These are phyloP conservation scores for Candida pini DNA, from an alignment of 805 yeast species.

Conservation along the genomic window DNA sequence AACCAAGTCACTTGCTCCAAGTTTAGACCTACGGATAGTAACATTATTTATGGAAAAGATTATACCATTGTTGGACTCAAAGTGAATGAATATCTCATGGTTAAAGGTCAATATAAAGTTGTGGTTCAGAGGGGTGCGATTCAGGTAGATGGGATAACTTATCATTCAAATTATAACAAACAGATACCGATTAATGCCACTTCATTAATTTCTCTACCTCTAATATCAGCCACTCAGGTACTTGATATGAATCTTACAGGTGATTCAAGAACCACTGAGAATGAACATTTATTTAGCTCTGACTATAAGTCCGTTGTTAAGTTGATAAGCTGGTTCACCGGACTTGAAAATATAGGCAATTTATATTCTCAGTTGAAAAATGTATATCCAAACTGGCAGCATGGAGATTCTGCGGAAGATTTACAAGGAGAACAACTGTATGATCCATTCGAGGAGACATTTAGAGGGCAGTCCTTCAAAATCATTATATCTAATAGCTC, in stretches of 20 bases:
- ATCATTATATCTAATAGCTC: conserved; percentile 23
- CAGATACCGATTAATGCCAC: conserved; percentile 27
- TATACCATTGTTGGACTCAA: conserved; percentile 38
- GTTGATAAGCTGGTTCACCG: conserved; percentile 33
- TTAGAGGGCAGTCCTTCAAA: conserved; percentile 33
- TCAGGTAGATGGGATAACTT: conserved; percentile 34
- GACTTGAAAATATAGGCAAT: conserved; percentile 38
- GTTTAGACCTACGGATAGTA: conserved; percentile 34
- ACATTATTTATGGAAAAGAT: conserved; percentile 29
- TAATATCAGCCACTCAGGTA: conserved; percentile 38
- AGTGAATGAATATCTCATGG: conserved; percentile 34
- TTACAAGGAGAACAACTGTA: not conserved
- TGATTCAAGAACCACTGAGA: conserved; percentile 28
- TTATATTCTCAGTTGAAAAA: conserved; percentile 42
- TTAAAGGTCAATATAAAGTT: conserved; percentile 43
- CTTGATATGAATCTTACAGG: conserved; percentile 24
- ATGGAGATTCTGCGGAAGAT: conserved; percentile 1
- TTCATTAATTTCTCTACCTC: conserved; percentile 35
- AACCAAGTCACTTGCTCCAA: conserved; percentile 26
- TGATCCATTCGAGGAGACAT: conserved; percentile 21
- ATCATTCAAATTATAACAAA: conserved; percentile 21
- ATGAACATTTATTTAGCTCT: conserved; percentile 33
- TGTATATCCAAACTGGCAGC: conserved; percentile 27
- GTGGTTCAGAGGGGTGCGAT: conserved; percentile 43
- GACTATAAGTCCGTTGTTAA: conserved; percentile 39